Conservation (phyloP, 352 stramenopile species). For the Globisporangium alternatum region DNA sequence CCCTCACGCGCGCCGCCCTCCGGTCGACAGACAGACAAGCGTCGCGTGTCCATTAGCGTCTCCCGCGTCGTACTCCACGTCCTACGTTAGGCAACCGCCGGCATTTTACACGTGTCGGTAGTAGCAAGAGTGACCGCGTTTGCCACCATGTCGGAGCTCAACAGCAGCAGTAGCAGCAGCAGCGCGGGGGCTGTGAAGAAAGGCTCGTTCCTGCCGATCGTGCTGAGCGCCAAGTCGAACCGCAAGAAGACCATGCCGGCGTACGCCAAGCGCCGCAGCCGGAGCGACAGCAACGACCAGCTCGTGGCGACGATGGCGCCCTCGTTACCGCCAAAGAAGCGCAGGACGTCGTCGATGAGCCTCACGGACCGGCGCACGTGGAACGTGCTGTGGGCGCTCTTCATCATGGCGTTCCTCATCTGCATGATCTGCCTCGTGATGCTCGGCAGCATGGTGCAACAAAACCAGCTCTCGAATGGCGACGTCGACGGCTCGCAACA, state of each 20-base stretch:
- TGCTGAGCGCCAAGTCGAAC: slow-evolving; percentile 24
- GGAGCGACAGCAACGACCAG: slow-evolving; percentile 22
- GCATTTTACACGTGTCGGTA: neutral
- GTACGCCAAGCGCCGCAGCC: slow-evolving; percentile 25
- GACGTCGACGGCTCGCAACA: slow-evolving; percentile 28
- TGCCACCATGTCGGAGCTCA: slow-evolving; percentile 26
- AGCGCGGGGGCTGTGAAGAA: slow-evolving; percentile 23
- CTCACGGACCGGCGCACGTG: slow-evolving; percentile 29
- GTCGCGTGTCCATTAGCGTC: neutral
- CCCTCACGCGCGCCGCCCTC: neutral
- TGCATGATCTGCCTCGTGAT: slow-evolving; percentile 53
- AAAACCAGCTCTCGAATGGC: slow-evolving; percentile 41
- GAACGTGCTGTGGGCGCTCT: slow-evolving; percentile 46
- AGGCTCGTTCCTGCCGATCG: slow-evolving; percentile 37
- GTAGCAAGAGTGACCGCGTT: neutral
- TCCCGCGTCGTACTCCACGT: too few species aligned
- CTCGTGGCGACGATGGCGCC: neutral
- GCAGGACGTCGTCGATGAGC: neutral
- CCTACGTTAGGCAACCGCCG: neutral
- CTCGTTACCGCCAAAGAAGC: neutral
- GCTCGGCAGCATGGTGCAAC: slow-evolving; percentile 45
- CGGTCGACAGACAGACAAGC: neutral
- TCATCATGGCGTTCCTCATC: slow-evolving; percentile 37
- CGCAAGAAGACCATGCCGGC: slow-evolving; percentile 29
- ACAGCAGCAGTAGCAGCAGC: slow-evolving; percentile 3